phyloP scores from a whole-genome alignment of 2,329 filamentous ascomycete species.

The Elsinoe arachidis region DNA sequence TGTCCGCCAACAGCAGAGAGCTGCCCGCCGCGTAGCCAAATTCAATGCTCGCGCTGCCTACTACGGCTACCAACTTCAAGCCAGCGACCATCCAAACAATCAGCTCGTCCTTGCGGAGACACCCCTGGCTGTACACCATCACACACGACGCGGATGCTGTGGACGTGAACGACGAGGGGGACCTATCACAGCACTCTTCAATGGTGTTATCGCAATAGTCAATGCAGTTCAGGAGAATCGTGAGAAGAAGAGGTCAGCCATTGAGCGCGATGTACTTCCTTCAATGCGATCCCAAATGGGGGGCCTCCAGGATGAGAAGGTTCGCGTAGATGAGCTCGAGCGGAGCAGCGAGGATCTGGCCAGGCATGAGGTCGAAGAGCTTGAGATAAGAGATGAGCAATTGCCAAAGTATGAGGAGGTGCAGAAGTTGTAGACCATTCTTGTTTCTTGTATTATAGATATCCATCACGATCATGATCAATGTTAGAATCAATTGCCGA shows the following conservation, averaged over 20 bases:
- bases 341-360: not conserved
- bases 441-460: not conserved
- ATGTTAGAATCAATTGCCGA: not conserved
- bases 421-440: not conserved
- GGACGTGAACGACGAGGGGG: not conserved
- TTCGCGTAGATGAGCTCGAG: not conserved
- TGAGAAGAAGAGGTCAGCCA: not conserved
- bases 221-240: constrained; percentile 1
- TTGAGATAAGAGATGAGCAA: not conserved
- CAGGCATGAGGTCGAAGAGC: not conserved
- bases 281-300: not conserved
- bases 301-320: not conserved
- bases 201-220: not conserved
- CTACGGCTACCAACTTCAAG: not conserved
- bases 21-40: not conserved
- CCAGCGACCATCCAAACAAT: not conserved
- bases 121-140: not conserved
- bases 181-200: constrained; percentile 1
- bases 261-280: not conserved
- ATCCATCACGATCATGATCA: not conserved
- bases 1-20: not conserved
- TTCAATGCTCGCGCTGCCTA: constrained; percentile 2
- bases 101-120: not conserved
- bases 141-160: not conserved
- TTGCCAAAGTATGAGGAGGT: not conserved